A percentile compares a stretch with the other conserved stretches of the same genome.
Evolutionary conservation across 495 filamentous ascomycete species (phyloP).

Genomic region (Cairneyella variabilis): DNA sequence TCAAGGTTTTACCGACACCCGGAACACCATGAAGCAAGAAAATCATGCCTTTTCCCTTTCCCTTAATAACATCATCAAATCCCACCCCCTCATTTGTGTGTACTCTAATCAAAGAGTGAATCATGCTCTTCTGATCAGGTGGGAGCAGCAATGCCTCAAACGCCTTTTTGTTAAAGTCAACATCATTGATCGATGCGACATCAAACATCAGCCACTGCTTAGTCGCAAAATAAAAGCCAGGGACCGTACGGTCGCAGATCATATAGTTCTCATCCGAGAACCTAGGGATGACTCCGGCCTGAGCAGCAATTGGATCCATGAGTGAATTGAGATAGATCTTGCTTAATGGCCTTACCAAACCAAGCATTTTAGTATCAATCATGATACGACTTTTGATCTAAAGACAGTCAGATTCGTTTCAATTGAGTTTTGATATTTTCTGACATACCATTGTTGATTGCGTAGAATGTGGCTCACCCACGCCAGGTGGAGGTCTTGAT

Average conservation of each 20-base stretch:
- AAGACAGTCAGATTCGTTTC: neutral
- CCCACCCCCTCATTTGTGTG: slow-evolving; percentile 73
- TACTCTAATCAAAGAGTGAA: slow-evolving; percentile 68
- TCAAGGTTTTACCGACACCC: neutral
- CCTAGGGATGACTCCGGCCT: slow-evolving; percentile 42
- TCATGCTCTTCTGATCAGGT: slow-evolving; percentile 74
- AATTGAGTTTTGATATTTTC: neutral
- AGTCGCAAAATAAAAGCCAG: slow-evolving; percentile 54
- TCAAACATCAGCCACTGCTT: slow-evolving; percentile 87
- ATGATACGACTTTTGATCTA: slow-evolving; percentile 11
- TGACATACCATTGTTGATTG: slow-evolving; percentile 1
- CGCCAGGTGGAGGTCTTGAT: too few species aligned
- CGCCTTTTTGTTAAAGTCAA: slow-evolving; percentile 77
- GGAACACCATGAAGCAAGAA: neutral
- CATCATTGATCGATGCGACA: slow-evolving; percentile 73
- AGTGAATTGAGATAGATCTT: neutral
- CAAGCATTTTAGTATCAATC: slow-evolving; percentile 9
- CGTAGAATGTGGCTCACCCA: too few species aligned
- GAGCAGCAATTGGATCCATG: neutral
- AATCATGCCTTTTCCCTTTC: neutral
- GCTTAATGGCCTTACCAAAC: neutral
- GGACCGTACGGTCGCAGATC: slow-evolving; percentile 8
- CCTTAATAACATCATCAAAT: too few species aligned
- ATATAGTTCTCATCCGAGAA: slow-evolving; percentile 34
- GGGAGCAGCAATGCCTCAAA: too few species aligned